Base-by-base conservation (phyloP, 75 land plant genomes). In the Ceratopteris richardii region DNA sequence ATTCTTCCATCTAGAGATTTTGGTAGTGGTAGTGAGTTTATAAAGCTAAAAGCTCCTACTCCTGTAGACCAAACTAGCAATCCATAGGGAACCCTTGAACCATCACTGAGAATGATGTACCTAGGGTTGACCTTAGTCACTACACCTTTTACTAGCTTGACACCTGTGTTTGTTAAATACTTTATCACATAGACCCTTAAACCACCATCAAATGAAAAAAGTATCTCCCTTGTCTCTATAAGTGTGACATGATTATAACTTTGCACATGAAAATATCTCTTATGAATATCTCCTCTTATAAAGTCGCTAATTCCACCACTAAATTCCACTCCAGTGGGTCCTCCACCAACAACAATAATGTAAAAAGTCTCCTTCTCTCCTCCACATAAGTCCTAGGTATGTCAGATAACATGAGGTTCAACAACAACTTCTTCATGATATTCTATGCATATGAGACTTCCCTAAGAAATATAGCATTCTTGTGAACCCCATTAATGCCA, bases 301-400 rank as follows among this genome's bases (percentile, higher is more conserved):
- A 93, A 93, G 62, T 93, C 98, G 66, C 98, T 93, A 20, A 93
- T 81, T 57, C 89, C 98, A 39, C 98, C 98, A 62, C 98, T 93
- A 72, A 93, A 93, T 65, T 93, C 98, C 25, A 93, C 98, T 29
- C 98, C 98, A n/a, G n/a, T n/a, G n/a, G n/a, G n/a, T n/a, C n/a
- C n/a, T n/a, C n/a, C n/a, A n/a, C n/a, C n/a, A n/a, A 16, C 76
- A 44, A 64, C 14, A 68, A n/a, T n/a, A n/a, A n/a, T n/a, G n/a
- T n/a, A n/a, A n/a, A n/a, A n/a, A n/a, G n/a, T n/a, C n/a, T n/a
- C n/a, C n/a, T n/a, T n/a, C n/a, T n/a, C n/a, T n/a, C n/a, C n/a
- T n/a, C n/a, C n/a, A n/a, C n/a, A n/a, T 70, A 19, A 68, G 72
- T 24, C 72, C 78, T 77, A 48, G 97, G 97, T 33, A 80, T 73